Base-by-base conservation (phyloP, 805 yeast species). In the Cyberlindnera americana region DNA sequence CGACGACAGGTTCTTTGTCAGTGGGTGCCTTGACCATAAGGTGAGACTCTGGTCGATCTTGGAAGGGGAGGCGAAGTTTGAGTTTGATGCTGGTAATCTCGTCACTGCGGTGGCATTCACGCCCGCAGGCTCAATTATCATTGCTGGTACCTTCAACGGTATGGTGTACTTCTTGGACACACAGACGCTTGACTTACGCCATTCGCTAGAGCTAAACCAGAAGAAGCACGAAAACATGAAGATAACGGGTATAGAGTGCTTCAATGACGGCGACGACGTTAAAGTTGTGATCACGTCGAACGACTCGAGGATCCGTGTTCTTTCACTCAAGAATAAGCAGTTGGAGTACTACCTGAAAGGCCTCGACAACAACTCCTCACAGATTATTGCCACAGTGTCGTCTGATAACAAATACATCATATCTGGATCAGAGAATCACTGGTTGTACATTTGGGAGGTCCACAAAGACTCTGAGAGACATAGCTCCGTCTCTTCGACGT, bases 361-460 rank as follows among this genome's bases (percentile, higher is more conserved):
- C 0, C 71, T 76, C 40, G 72, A 76, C 24, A 88, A 87, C 59
- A 73, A 72, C 38, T 75, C 80, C 33, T 77, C 91, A 5, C 88
- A 86, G 29, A 83, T 85, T 36, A 69, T 69, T 11, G 96, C 96
- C 0, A 61, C 75, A 0, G 54, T 75, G 3, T 75, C 81, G 18
- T 86, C 77, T 37, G 79, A 79, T 50, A 62, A 68, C 37, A 54
- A 63, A 11, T 76, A 75, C 53, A 72, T 89, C 6, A 71, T 89
- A 8, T 70, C 84, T 7, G 95, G 95, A 0, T 83, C 95, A 11
- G 96, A 90, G 57, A 93, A 90, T 62, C 87, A 85, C 50, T 79
- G 89, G 79, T 76, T 85, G 12, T 90, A 89, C 54, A 64, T 86
- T 11, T 91, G 98, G 98, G 72, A 73, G 40, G 60, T 72, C 9